Percentiles rank a stretch among this genome's conserved stretches.
These are phyloP conservation scores for Hanseniaspora thailandica DNA, from an alignment of 805 yeast genomes.

Conservation along the genomic window DNA sequence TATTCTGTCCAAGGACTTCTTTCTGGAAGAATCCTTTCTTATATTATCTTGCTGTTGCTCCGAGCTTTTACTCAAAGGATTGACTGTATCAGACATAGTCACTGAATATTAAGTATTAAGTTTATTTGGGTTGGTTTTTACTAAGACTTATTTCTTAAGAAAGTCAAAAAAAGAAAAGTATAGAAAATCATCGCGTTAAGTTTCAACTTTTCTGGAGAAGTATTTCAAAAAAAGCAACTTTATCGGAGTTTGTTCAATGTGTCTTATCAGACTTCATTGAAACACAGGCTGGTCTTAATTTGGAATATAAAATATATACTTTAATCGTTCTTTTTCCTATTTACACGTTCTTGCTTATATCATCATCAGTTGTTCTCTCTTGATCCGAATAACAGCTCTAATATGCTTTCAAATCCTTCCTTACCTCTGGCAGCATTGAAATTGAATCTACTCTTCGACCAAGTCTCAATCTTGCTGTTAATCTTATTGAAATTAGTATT, in stretches of 20 bases:
- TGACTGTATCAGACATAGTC: neutral
- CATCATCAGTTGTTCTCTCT: constrained; percentile 2
- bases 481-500: constrained; percentile 57
- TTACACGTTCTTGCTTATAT: no score
- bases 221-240: neutral
- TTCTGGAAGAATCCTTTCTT: neutral
- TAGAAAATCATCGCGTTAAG: no score
- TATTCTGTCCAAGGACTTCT: constrained; percentile 5
- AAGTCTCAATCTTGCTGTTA: constrained; percentile 77
- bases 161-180: neutral
- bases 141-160: no score
- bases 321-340: neutral
- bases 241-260: neutral
- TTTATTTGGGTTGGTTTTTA: neutral
- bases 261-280: neutral
- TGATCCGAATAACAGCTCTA: constrained; percentile 32
- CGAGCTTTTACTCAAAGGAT: neutral
- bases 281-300: no score
- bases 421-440: constrained; percentile 80
- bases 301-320: neutral
- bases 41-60: constrained; percentile 5
- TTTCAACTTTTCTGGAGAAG: no score
- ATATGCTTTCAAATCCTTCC: constrained; percentile 71
- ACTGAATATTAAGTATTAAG: neutral
- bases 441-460: constrained; percentile 79